Evolutionary conservation across 805 yeast species (phyloP).

Genomic region (Barnettozyma sp.): DNA sequence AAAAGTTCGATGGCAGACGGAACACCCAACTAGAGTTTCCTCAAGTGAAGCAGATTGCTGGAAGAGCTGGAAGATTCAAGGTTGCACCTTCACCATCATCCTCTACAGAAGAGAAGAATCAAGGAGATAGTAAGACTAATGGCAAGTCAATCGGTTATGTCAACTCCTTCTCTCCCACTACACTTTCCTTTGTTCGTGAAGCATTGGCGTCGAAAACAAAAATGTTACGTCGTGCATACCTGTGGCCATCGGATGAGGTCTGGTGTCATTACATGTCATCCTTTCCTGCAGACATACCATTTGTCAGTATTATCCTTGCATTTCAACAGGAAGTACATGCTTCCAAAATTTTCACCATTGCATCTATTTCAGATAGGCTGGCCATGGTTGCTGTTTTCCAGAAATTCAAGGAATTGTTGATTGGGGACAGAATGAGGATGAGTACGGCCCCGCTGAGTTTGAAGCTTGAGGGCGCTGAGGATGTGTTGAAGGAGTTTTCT

Average conservation of each 20-base stretch:
- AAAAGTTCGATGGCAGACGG: slow-evolving; percentile 63
- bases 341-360: slow-evolving; percentile 29
- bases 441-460: slow-evolving; percentile 57
- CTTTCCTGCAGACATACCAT: slow-evolving; percentile 44
- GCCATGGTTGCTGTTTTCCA: slow-evolving; percentile 36
- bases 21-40: slow-evolving; percentile 48
- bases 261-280: slow-evolving; percentile 60
- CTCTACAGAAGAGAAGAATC: background rate
- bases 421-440: slow-evolving; percentile 51
- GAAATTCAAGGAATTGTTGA: slow-evolving; percentile 34
- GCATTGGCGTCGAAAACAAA: slow-evolving; percentile 47
- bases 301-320: slow-evolving; percentile 39
- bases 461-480: slow-evolving; percentile 35
- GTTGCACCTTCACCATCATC: slow-evolving; percentile 24
- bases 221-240: slow-evolving; percentile 50
- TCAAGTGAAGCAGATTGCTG: slow-evolving; percentile 85
- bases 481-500: slow-evolving; percentile 49
- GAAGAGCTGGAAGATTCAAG: slow-evolving; percentile 85
- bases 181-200: slow-evolving; percentile 37
- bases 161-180: slow-evolving; percentile 41
- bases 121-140: slow-evolving; percentile 2
- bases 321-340: slow-evolving; percentile 36
- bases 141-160: slow-evolving; percentile 40
- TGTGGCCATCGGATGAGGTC: slow-evolving; percentile 78
- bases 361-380: slow-evolving; percentile 32